Evolutionary conservation across 2,329 filamentous ascomycete genomes (phyloP), one percentile per base, ranked within the genome.

Genomic region (Cyphellophora europaea): DNA sequence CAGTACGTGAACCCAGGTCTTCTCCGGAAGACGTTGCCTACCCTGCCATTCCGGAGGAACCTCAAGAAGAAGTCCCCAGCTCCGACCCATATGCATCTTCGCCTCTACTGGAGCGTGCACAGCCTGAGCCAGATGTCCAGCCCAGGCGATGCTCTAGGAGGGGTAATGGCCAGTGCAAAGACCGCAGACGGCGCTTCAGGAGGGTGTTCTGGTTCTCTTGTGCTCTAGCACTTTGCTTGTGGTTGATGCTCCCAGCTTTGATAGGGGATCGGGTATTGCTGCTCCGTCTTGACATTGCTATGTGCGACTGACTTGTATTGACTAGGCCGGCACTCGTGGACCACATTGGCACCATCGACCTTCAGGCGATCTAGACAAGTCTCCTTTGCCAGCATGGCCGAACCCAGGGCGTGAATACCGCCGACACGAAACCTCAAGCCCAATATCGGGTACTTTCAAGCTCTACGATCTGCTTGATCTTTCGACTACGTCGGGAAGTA

Each of bases 381-480:
- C n/a, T n/a, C n/a, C n/a, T n/a, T n/a, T n/a, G n/a, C n/a, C n/a
- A n/a, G n/a, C n/a, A n/a, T n/a, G n/a, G n/a, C n/a, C n/a, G n/a
- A n/a, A n/a, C n/a, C n/a, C n/a, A 5, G 36, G 41, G 12, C 45
- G 43, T 14, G 39, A 42, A 35, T 40, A 43, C 21, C 37, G 37
- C 19, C 38, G 40, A 11, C 45, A 43, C 19, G 43, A 49, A 37
- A 44, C 44, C 3, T 41, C 38, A 18, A 35, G 35, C 4, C 38
- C 44, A 8, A 53, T 59, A 32, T 37, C 33, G 12, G 56, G 55
- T 11, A 43, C 37, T 6, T 58, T 52, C 30, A 48, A 51, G 11
- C 48, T 59, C 8, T 53, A 52, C 30, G 56, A 59, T 27, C 41
- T 52, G 0, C 45, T 59, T 4, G 44, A 49, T 14, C 40, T 59